Evolutionary conservation across 345 rosid species (phyloP), one percentile per base, ranked within the genome.

Genomic region (Populus simonii): DNA sequence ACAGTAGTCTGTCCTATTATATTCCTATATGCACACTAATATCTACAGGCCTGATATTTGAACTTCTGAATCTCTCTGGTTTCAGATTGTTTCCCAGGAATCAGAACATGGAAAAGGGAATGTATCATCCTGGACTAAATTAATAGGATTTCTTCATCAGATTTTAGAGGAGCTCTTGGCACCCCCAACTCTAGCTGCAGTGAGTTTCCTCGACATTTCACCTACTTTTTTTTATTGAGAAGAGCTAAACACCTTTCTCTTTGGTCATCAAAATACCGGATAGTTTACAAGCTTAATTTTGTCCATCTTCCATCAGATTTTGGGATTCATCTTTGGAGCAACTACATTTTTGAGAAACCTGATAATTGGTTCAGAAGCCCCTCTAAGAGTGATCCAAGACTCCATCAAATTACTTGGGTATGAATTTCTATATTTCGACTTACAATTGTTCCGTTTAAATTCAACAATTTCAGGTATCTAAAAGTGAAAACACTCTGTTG

Each of bases 371-470:
- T 84, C 87, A 6, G 57, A 39, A 53, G 98, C 99, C 33, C 99
- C 98, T 2, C 70, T 96, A 41, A 79, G 90, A 15, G 94, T 93
- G 61, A 45, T 96, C 74, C 94, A 91, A 79, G 89, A 85, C 88
- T 93, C 99, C 3, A 79, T 91, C 81, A 76, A 85, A 87, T 86
- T 93, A 82, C 93, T 96, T 23, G 98, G 99, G 98, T 91, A 91
- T 39, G 80, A 18, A 47, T 16, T 9, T 18, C 62, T 41, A 13
- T 47, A n/a, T 16, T 38, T 36, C 23, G 13, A 55, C 33, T 9
- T 45, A 38, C 68, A 29, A 31, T n/a, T 61, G 8, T 31, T 35
- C 41, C 45, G 11, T n/a, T 31, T 61, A 22, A 13, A 8, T 29
- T 41, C 39, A 33, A 29, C 18, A 47, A 1, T 57, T 69, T 16